These are phyloP conservation scores for Saksenaea oblongispora DNA, from an alignment of 371 early-diverging fungal genomes.

Conservation along the genomic window DNA sequence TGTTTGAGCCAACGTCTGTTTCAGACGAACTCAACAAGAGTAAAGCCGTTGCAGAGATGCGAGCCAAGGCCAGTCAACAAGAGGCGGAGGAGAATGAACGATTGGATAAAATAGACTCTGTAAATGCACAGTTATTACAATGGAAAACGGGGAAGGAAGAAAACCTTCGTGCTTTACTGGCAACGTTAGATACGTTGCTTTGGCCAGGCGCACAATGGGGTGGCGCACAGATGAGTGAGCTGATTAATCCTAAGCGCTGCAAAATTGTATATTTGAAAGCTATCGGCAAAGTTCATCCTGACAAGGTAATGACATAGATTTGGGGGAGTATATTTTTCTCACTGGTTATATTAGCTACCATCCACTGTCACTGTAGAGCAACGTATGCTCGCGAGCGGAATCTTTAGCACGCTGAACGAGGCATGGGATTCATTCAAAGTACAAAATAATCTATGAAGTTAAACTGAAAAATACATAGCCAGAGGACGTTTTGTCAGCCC, in stretches of 20 bases:
- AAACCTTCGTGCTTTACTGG: slow-evolving; percentile 87
- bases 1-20: background rate
- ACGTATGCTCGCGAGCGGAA: slow-evolving; percentile 82
- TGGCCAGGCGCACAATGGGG: slow-evolving; percentile 81
- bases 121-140: slow-evolving; percentile 56
- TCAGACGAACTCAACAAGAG: slow-evolving; percentile 40
- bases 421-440: slow-evolving; percentile 93
- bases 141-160: slow-evolving; percentile 91
- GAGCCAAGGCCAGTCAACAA: slow-evolving; percentile 67
- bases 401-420: slow-evolving; percentile 87
- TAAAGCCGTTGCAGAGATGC: slow-evolving; percentile 67
- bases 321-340: background rate
- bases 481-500: too few relatives aligned
- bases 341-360: slow-evolving; percentile 37
- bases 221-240: slow-evolving; percentile 75
- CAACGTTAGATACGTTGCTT: slow-evolving; percentile 78
- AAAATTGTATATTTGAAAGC: slow-evolving; percentile 93
- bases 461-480: too few relatives aligned
- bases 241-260: slow-evolving; percentile 84
- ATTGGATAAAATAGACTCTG: slow-evolving; percentile 73
- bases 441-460: slow-evolving; percentile 70
- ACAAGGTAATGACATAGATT: slow-evolving; percentile 68
- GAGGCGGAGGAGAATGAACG: slow-evolving; percentile 81
- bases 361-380: slow-evolving; percentile 73
- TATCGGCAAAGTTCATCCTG: slow-evolving; percentile 93